These are phyloP conservation scores for Smithsoniella earleae DNA, from an alignment of 163 green algal species.

Conservation along the genomic window DNA sequence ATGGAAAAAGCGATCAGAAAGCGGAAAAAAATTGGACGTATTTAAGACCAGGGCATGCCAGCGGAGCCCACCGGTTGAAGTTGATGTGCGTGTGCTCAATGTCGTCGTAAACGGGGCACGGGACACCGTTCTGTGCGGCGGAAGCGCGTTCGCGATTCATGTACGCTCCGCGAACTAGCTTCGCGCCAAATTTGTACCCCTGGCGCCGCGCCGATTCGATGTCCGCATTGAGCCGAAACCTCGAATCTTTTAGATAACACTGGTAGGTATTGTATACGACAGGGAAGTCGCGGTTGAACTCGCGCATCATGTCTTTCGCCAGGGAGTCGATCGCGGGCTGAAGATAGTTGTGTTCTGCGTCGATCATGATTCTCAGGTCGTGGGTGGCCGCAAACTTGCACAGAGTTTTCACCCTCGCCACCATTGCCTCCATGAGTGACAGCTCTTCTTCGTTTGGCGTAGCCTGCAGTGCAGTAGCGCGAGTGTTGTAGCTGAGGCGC, in stretches of 20 bases:
- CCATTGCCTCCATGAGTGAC: constrained; percentile 57
- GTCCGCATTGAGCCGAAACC: constrained; percentile 50
- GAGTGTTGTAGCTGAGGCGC: no score
- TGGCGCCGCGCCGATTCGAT: constrained; percentile 55
- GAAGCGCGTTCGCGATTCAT: no score
- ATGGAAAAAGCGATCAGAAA: no score
- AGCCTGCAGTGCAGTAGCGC: constrained; percentile 34
- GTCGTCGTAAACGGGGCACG: constrained; percentile 55
- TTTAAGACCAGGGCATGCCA: no score
- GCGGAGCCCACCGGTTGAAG: no score
- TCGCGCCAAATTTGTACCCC: constrained; percentile 54
- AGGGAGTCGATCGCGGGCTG: constrained; percentile 83
- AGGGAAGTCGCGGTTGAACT: constrained; percentile 56
- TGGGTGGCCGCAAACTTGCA: constrained; percentile 43
- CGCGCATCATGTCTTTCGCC: constrained; percentile 56
- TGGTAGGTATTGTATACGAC: constrained; percentile 81
- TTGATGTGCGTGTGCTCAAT: constrained; percentile 61
- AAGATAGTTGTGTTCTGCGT: constrained; percentile 80
- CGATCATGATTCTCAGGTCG: constrained; percentile 67
- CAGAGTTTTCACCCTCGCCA: constrained; percentile 53
- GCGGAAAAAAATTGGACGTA: no score
- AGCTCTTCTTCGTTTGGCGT: constrained; percentile 54
- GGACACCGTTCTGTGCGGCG: no score
- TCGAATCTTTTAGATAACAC: constrained; percentile 69
- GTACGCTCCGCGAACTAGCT: constrained; percentile 80